Conservation (phyloP, 495 filamentous ascomycete genomes). For the Penicillium longicatenatum region DNA sequence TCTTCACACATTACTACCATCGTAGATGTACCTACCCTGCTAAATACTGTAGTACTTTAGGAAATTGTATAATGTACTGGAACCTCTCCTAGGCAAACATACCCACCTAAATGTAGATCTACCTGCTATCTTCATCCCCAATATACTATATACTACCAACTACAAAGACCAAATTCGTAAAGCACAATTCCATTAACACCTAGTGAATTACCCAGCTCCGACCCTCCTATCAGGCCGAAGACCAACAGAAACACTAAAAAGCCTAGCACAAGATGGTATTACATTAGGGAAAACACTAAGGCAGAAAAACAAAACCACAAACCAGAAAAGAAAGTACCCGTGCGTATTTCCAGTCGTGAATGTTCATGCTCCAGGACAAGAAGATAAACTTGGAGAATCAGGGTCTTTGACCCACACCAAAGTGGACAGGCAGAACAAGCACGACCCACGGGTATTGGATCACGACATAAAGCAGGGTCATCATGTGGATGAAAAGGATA, state of each 20-base stretch:
- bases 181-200: slow-evolving; percentile 22
- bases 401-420: slow-evolving; percentile 7
- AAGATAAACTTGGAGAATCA: slow-evolving; percentile 1
- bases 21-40: no score
- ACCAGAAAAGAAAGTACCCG: slow-evolving; percentile 8
- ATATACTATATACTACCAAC: no score
- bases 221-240: slow-evolving; percentile 12
- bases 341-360: slow-evolving; percentile 4
- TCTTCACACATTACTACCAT: neutral
- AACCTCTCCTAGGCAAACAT: no score
- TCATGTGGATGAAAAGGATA: slow-evolving; percentile 6
- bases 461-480: slow-evolving; percentile 18
- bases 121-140: neutral
- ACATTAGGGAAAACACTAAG: slow-evolving; percentile 33
- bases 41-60: no score
- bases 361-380: neutral
- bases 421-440: slow-evolving; percentile 10
- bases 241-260: slow-evolving; percentile 19
- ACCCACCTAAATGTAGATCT: neutral
- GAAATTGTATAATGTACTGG: no score
- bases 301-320: slow-evolving; percentile 13
- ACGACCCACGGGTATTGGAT: slow-evolving; percentile 19
- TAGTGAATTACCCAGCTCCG: slow-evolving; percentile 18
- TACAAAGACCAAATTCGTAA: neutral
- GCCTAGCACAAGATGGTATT: slow-evolving; percentile 40